phyloP scores from a whole-genome alignment of 192 early-diverging fungal genomes.

The Backusella parvicylindrica region DNA sequence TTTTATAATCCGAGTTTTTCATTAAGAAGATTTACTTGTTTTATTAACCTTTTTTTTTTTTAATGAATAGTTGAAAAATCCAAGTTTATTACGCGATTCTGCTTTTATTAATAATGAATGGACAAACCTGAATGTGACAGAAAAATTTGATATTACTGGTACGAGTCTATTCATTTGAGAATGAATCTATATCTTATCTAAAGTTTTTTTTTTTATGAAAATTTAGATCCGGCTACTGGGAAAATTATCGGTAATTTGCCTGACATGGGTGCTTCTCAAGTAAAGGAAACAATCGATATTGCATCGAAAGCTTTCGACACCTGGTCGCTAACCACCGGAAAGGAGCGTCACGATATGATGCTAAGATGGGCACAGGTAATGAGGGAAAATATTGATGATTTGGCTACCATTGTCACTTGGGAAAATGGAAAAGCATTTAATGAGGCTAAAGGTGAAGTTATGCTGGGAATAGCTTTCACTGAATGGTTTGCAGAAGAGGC shows the following conservation, averaged over 20 bases:
- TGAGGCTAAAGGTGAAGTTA: slow-evolving; percentile 58
- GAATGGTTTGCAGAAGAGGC: slow-evolving; percentile 90
- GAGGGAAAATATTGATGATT: slow-evolving; percentile 62
- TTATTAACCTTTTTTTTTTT: not conserved
- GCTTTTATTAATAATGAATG: slow-evolving; percentile 62
- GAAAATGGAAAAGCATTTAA: slow-evolving; percentile 75
- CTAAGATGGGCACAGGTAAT: slow-evolving; percentile 62
- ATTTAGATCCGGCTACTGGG: slow-evolving; percentile 57
- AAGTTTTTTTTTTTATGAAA: not conserved
- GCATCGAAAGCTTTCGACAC: slow-evolving; percentile 51
- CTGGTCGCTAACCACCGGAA: slow-evolving; percentile 63
- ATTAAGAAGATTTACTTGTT: not conserved
- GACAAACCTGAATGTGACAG: slow-evolving; percentile 35
- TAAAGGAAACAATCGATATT: slow-evolving; percentile 47
- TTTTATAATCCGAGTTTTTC: not conserved
- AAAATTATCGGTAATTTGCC: slow-evolving; percentile 54
- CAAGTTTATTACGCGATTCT: slow-evolving; percentile 43
- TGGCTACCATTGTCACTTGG: slow-evolving; percentile 77
- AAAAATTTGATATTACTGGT: slow-evolving; percentile 55
- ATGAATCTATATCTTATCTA: not conserved
- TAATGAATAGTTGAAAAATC: slow-evolving; percentile 52
- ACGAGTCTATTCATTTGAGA: no score
- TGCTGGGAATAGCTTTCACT: slow-evolving; percentile 64
- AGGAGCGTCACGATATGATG: slow-evolving; percentile 53
- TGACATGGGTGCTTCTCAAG: slow-evolving; percentile 59